A percentile compares a stretch with the other conserved stretches of the same genome.
Evolutionary conservation across 176 grass and related monocot species (phyloP).

Genomic region (Echinochloa phyllopogon): DNA sequence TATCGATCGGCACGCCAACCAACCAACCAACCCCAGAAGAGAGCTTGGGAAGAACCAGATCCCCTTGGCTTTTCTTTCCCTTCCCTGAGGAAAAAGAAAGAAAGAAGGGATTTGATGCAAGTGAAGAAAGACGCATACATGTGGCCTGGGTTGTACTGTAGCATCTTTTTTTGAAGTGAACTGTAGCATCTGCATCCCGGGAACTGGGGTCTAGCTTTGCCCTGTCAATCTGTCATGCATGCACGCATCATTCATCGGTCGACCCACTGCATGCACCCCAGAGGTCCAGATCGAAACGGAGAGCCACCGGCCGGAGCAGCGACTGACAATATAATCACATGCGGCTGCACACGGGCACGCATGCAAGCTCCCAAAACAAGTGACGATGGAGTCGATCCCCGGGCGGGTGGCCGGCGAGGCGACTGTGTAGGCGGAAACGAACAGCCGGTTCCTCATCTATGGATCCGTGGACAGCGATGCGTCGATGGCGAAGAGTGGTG

Average conservation of each 20-base stretch:
- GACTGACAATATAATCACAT: neutral
- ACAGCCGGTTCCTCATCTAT: neutral
- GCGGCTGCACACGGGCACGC: neutral
- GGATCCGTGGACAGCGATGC: conserved; percentile 20
- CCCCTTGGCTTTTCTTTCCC: neutral
- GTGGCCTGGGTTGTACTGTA: too few species aligned
- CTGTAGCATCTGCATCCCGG: too few species aligned
- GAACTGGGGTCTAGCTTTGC: too few species aligned
- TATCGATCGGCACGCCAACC: too few species aligned
- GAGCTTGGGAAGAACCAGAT: neutral
- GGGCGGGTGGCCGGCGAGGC: neutral
- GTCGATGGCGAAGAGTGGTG: conserved; percentile 13
- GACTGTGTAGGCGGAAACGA: conserved; percentile 9
- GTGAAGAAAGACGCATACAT: too few species aligned
- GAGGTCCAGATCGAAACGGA: too few species aligned
- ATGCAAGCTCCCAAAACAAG: neutral
- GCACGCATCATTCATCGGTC: too few species aligned
- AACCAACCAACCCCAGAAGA: too few species aligned
- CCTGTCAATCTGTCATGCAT: too few species aligned
- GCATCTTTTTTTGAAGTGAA: too few species aligned
- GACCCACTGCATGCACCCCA: too few species aligned
- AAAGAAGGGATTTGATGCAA: conserved; percentile 2
- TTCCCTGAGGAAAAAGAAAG: neutral
- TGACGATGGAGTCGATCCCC: neutral
- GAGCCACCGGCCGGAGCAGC: too few species aligned